Conservation (phyloP, 345 rosid species). For the Turritis glabra region DNA sequence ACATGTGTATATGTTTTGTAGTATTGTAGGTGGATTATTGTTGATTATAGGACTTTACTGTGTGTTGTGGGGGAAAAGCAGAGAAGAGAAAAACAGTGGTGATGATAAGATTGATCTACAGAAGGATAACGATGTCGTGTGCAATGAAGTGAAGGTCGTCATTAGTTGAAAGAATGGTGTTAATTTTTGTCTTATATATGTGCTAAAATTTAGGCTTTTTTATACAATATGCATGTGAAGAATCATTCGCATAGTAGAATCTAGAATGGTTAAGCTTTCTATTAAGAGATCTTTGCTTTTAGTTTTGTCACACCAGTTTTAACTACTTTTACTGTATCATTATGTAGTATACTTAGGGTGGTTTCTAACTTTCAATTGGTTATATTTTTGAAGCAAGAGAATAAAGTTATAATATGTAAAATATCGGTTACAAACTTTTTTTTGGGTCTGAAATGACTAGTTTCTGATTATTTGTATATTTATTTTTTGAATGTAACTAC, state of each 20-base stretch:
- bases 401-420: slow-evolving; percentile 1
- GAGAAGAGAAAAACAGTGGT: slow-evolving; percentile 43
- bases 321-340: neutral
- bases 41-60: slow-evolving; percentile 78
- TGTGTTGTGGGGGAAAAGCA: slow-evolving; percentile 86
- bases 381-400: neutral
- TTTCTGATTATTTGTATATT: neutral
- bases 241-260: slow-evolving; percentile 18
- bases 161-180: slow-evolving; percentile 12
- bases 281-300: neutral
- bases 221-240: neutral
- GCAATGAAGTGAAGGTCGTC: slow-evolving; percentile 47
- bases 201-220: neutral
- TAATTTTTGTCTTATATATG: neutral
- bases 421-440: neutral
- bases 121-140: slow-evolving; percentile 38
- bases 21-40: slow-evolving; percentile 69
- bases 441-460: neutral
- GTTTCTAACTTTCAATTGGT: neutral
- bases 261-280: neutral
- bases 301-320: neutral
- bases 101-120: slow-evolving; percentile 30
- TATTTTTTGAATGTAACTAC: neutral
- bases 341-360: neutral
- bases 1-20: slow-evolving; percentile 27